Conservation (phyloP, 495 filamentous ascomycete species). For the Penicillium manginii region DNA sequence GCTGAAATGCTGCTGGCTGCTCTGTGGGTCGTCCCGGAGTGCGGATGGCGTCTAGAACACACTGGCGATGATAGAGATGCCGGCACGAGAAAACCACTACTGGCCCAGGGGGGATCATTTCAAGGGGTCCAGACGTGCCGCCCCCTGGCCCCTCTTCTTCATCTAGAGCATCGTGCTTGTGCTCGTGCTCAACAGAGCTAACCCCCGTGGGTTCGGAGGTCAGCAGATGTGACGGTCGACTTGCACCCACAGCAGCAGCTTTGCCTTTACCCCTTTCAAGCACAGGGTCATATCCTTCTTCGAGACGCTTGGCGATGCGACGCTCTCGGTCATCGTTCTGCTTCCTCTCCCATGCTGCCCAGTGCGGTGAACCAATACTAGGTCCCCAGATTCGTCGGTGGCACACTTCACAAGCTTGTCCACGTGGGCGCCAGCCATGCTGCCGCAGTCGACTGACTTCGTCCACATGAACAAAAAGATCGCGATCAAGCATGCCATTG, state of each 20-base stretch:
- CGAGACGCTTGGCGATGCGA: slow-evolving; percentile 34
- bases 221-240: slow-evolving; percentile 21
- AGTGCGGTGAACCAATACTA: slow-evolving; percentile 76
- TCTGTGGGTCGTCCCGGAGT: slow-evolving; percentile 23
- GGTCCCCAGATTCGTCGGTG: slow-evolving; percentile 86
- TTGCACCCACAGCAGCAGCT: slow-evolving; percentile 33
- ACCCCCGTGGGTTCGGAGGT: slow-evolving; percentile 19
- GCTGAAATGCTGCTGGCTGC: slow-evolving; percentile 19
- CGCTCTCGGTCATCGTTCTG: slow-evolving; percentile 51
- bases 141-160: slow-evolving; percentile 14
- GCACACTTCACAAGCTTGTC: slow-evolving; percentile 86
- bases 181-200: slow-evolving; percentile 13
- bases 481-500: slow-evolving; percentile 83
- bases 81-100: slow-evolving; percentile 58
- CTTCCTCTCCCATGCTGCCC: slow-evolving; percentile 76
- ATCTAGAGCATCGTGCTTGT: slow-evolving; percentile 22
- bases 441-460: slow-evolving; percentile 76
- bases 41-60: slow-evolving; percentile 39
- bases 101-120: slow-evolving; percentile 27
- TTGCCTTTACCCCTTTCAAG: slow-evolving; percentile 47
- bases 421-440: slow-evolving; percentile 84
- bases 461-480: slow-evolving; percentile 83
- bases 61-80: slow-evolving; percentile 56
- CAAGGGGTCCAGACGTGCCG: slow-evolving; percentile 8
- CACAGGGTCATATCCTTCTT: slow-evolving; percentile 34